Evolutionary conservation across 352 stramenopile species (phyloP).

Genomic region (Achlya hypogyna): DNA sequence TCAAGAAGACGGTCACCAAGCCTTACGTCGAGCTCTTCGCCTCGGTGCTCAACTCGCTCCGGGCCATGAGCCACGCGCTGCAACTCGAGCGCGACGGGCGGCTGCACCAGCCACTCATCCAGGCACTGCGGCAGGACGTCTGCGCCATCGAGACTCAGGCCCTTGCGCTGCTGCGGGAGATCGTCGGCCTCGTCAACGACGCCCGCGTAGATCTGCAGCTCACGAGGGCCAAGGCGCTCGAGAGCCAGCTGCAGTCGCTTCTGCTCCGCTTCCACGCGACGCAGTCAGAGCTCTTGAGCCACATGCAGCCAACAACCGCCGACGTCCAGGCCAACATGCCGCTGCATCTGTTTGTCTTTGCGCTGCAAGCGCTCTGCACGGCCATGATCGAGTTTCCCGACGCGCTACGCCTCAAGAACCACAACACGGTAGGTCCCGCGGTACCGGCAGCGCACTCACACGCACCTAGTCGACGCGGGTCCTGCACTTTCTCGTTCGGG

Average conservation of each 20-base stretch:
- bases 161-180: slow-evolving; percentile 56
- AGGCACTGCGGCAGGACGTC: slow-evolving; percentile 65
- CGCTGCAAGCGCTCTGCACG: slow-evolving; percentile 69
- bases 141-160: slow-evolving; percentile 65
- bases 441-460: slow-evolving; percentile 33
- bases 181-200: slow-evolving; percentile 45
- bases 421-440: slow-evolving; percentile 32
- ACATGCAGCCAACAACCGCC: slow-evolving; percentile 40
- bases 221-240: slow-evolving; percentile 30
- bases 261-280: slow-evolving; percentile 54
- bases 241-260: slow-evolving; percentile 57
- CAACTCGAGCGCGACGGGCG: slow-evolving; percentile 65
- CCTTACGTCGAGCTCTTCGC: slow-evolving; percentile 53
- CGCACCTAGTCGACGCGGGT: neutral
- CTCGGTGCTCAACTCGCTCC: slow-evolving; percentile 52
- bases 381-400: slow-evolving; percentile 64
- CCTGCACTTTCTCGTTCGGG: neutral
- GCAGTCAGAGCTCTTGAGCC: slow-evolving; percentile 43
- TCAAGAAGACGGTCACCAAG: slow-evolving; percentile 59
- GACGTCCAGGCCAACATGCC: slow-evolving; percentile 68
- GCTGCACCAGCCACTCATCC: slow-evolving; percentile 68
- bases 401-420: slow-evolving; percentile 46
- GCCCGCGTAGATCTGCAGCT: slow-evolving; percentile 44
- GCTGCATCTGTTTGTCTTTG: slow-evolving; percentile 74
- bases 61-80: slow-evolving; percentile 65